phyloP scores from a whole-genome alignment of 768 basidiomycete genomes.

The Tricholoma saponaceum region DNA sequence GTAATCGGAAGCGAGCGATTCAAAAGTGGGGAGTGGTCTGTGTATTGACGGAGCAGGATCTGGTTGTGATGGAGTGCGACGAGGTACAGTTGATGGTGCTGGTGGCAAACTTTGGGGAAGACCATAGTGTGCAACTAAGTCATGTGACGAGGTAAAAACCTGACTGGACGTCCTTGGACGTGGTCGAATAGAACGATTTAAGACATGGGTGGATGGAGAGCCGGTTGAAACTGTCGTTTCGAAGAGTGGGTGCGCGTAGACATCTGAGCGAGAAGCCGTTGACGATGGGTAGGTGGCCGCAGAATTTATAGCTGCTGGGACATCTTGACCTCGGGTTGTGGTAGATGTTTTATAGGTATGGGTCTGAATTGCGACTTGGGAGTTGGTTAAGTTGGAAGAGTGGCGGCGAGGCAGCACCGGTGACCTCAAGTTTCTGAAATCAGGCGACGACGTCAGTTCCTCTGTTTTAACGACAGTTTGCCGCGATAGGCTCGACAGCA shows the following conservation, averaged over 20 bases:
- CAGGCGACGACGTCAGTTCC: constrained; percentile 48
- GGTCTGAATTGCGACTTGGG: constrained; percentile 49
- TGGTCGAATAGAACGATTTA: constrained; percentile 42
- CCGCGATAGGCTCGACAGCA: not conserved
- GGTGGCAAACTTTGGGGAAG: constrained; percentile 69
- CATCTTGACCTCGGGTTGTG: constrained; percentile 42
- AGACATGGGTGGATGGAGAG: constrained; percentile 46
- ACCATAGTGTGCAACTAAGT: constrained; percentile 75
- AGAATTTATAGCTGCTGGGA: constrained; percentile 41
- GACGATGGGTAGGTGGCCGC: constrained; percentile 38
- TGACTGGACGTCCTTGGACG: constrained; percentile 68
- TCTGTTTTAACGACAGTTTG: constrained; percentile 27
- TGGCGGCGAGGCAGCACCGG: constrained; percentile 47
- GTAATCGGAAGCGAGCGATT: constrained; percentile 56
- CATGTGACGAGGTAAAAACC: constrained; percentile 62
- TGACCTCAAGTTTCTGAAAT: constrained; percentile 53
- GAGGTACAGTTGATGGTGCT: constrained; percentile 57
- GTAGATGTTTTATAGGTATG: constrained; percentile 29
- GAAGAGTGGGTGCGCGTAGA: constrained; percentile 31
- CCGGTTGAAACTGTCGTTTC: constrained; percentile 58
- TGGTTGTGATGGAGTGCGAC: constrained; percentile 38
- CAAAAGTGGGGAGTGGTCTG: constrained; percentile 37
- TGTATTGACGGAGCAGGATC: constrained; percentile 22
- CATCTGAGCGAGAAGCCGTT: constrained; percentile 37
- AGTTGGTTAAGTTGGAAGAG: constrained; percentile 21